A percentile compares a stretch with the other conserved stretches of the same genome.
phyloP scores from a whole-genome alignment of 441 rosid genomes.

The Cnidoscolus chayamansa region DNA sequence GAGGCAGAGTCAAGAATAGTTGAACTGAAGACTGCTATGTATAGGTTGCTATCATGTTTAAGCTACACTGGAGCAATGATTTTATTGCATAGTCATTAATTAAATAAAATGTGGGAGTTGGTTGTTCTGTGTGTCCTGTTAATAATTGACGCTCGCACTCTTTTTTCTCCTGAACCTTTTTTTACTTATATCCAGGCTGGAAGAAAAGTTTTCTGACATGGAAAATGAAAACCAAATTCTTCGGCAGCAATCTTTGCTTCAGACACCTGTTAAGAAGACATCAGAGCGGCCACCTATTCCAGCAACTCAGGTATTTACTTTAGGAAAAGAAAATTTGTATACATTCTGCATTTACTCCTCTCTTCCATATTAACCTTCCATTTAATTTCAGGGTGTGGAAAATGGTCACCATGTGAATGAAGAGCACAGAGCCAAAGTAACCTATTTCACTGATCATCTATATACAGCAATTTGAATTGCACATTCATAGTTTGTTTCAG shows the following conservation, averaged over 20 bases:
- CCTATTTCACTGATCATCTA: conserved; percentile 22
- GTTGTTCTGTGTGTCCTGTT: not conserved
- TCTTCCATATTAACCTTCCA: conserved; percentile 11
- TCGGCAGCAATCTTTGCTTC: conserved; percentile 59
- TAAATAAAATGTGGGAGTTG: conserved; percentile 2
- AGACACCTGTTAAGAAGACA: conserved; percentile 49
- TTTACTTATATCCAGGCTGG: conserved; percentile 55
- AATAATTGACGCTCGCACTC: conserved; percentile 9
- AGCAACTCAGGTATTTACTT: conserved; percentile 42
- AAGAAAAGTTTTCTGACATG: conserved; percentile 81
- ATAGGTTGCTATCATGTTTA: conserved; percentile 48
- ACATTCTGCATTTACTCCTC: conserved; percentile 16
- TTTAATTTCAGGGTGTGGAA: conserved; percentile 61
- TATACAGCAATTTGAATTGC: conserved; percentile 3
- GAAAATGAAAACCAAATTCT: conserved; percentile 83
- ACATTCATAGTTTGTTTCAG: not conserved
- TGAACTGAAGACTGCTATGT: conserved; percentile 83
- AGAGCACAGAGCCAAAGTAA: conserved; percentile 56
- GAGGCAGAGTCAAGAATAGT: conserved; percentile 86
- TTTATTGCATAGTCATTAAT: not conserved
- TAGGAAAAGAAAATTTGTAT: conserved; percentile 10
- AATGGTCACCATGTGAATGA: conserved; percentile 74
- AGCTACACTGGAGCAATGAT: not conserved
- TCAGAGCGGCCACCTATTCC: conserved; percentile 58
- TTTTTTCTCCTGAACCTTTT: not conserved